Evolutionary conservation across 2,329 filamentous ascomycete species (phyloP), one percentile per base, ranked within the genome.

Genomic region (Xylariaceae sp.): DNA sequence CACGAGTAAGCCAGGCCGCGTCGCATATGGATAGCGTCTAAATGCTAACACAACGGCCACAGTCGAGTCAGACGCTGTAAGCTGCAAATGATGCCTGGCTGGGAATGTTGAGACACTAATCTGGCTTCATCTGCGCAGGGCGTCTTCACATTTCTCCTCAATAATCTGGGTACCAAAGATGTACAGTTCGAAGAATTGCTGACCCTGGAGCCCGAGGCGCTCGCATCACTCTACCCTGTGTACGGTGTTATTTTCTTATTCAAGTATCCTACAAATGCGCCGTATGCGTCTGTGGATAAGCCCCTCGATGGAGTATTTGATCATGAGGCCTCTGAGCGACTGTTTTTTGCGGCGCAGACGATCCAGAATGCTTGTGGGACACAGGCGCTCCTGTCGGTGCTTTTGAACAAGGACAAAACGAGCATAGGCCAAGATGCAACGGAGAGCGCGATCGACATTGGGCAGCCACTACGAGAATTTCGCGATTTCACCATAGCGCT

Each of bases 211-310:
- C 75, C 88, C 6, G 81, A 88, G 42, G 78, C 79, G 46, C 77
- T 94, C 11, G 76, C 79, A 35, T 72, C 83, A 54, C 78, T 90
- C 25, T 83, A 85, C 57, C 86, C 88, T 16, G 77, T 95, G 42
- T 94, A 95, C 71, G 93, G 93, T 61, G 89, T 98, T 56, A 96
- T 98, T 63, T 98, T 98, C 70, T 88, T 98, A 66, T 98, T 98
- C 83, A 97, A 96, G 72, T 98, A 88, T 70, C 88, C 81, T 40
- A 90, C 82, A 50, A 83, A 86, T 63, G 79, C 68, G 49, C 79
- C 74, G 58, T 85, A 75, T 71, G 80, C 72, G 29, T 67, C 67
- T 50, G 70, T 76, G 34, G 75, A 80, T 45, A 77, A 77, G 36
- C 90, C 91, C 0, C 79, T 82, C 54, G 91, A 97, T 65, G 93